Evolutionary conservation across 31 red algal genomes (phyloP).

Genomic region (Endocladia muricata): DNA sequence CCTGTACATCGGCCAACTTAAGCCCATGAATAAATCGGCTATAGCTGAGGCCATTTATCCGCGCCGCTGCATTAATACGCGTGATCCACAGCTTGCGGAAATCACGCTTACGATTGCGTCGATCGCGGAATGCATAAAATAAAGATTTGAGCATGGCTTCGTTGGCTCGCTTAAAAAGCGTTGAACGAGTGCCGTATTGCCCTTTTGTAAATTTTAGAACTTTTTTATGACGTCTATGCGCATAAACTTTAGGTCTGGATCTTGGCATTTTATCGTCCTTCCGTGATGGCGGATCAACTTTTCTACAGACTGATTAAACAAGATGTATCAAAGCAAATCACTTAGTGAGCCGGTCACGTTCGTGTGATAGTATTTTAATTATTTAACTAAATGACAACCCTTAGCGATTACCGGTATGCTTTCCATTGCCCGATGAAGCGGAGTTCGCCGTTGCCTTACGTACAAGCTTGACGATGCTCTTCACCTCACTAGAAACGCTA

Average conservation of each 20-base stretch:
- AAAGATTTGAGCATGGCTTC: neutral
- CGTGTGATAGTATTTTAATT: too few species aligned
- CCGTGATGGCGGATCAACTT: too few species aligned
- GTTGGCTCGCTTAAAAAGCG: neutral
- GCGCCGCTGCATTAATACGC: slow-evolving; percentile 9
- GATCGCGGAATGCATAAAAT: neutral
- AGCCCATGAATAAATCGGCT: neutral
- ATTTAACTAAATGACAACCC: too few species aligned
- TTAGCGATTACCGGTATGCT: too few species aligned
- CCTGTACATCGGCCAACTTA: neutral
- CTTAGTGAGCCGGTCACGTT: too few species aligned
- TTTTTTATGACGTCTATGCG: neutral
- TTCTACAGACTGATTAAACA: too few species aligned
- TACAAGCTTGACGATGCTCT: too few species aligned
- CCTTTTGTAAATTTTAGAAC: neutral
- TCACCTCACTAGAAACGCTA: too few species aligned
- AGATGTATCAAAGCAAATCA: neutral
- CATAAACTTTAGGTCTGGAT: neutral
- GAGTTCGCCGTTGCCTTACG: too few species aligned
- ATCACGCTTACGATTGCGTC: neutral
- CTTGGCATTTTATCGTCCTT: neutral
- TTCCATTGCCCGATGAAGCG: too few species aligned
- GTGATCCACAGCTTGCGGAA: slow-evolving; percentile 18
- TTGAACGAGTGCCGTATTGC: neutral
- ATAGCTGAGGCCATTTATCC: neutral